phyloP scores from a whole-genome alignment of 371 early-diverging fungal genomes.

The Mucor sp. region DNA sequence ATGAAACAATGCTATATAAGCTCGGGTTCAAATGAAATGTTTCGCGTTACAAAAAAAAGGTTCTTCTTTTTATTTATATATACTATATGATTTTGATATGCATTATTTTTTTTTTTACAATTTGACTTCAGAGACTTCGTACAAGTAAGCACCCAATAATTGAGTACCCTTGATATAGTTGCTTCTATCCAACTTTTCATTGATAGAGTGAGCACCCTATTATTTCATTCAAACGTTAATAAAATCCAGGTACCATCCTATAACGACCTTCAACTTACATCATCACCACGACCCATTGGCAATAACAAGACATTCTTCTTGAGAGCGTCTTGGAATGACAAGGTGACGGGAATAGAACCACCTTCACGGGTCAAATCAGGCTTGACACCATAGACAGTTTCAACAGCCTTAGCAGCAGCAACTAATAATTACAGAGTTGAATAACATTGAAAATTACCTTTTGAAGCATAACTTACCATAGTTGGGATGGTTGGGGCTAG shows the following conservation, averaged over 20 bases:
- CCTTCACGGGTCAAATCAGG: slow-evolving; percentile 98
- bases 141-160: slow-evolving; percentile 86
- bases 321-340: slow-evolving; percentile 95
- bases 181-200: slow-evolving; percentile 92
- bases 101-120: slow-evolving; percentile 12
- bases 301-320: slow-evolving; percentile 88
- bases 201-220: slow-evolving; percentile 95
- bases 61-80: neutral
- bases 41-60: neutral
- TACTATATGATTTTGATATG: neutral
- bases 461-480: slow-evolving; percentile 59
- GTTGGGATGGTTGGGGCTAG: slow-evolving; percentile 89
- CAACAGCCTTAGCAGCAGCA: slow-evolving; percentile 88
- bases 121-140: slow-evolving; percentile 71
- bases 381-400: slow-evolving; percentile 84
- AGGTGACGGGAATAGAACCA: slow-evolving; percentile 96
- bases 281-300: slow-evolving; percentile 92
- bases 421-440: slow-evolving; percentile 48
- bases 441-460: neutral
- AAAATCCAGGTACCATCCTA: neutral
- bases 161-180: slow-evolving; percentile 96
- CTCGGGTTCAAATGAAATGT: neutral
- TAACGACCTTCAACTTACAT: slow-evolving; percentile 43
- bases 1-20: neutral
- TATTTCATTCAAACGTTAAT: neutral